A percentile compares a stretch with the other conserved stretches of the same genome.
phyloP scores from a whole-genome alignment of 148 eudicot genomes.

The Chenopodium suecicum region DNA sequence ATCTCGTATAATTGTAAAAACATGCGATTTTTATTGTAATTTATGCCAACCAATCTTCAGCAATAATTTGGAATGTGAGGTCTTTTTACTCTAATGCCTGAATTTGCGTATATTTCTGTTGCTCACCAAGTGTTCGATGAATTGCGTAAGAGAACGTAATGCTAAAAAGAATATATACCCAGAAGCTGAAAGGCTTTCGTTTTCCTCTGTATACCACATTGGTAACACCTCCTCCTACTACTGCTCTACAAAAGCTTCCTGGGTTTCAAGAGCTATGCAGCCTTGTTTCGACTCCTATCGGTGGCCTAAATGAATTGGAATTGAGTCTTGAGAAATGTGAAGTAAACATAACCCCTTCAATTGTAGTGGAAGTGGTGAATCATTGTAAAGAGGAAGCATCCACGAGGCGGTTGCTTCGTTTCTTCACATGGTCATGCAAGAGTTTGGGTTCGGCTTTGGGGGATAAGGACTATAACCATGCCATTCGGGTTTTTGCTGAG shows the following conservation, averaged over 20 bases:
- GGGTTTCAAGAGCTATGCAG: constrained; percentile 38
- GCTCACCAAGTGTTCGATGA: constrained; percentile 30
- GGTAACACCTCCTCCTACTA: background rate
- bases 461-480: constrained; percentile 46
- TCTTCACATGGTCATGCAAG: constrained; percentile 60
- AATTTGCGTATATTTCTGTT: background rate
- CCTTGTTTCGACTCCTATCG: constrained; percentile 46
- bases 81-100: background rate
- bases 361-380: constrained; percentile 48
- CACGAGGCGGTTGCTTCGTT: constrained; percentile 51
- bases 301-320: constrained; percentile 55
- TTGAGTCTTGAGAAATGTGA: constrained; percentile 34
- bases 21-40: too few species aligned
- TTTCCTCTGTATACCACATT: constrained; percentile 19
- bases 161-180: constrained; percentile 29
- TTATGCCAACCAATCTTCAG: too few species aligned
- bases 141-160: constrained; percentile 23
- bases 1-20: too few species aligned
- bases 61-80: background rate
- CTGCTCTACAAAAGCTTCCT: constrained; percentile 1
- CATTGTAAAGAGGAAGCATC: constrained; percentile 50
- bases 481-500: constrained; percentile 50
- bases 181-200: constrained; percentile 21
- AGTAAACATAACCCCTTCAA: constrained; percentile 37
- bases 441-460: constrained; percentile 35